A percentile compares a stretch with the other conserved stretches of the same genome.
Conservation (phyloP, 306 rosid species). For the Lathyrus aphaca region DNA sequence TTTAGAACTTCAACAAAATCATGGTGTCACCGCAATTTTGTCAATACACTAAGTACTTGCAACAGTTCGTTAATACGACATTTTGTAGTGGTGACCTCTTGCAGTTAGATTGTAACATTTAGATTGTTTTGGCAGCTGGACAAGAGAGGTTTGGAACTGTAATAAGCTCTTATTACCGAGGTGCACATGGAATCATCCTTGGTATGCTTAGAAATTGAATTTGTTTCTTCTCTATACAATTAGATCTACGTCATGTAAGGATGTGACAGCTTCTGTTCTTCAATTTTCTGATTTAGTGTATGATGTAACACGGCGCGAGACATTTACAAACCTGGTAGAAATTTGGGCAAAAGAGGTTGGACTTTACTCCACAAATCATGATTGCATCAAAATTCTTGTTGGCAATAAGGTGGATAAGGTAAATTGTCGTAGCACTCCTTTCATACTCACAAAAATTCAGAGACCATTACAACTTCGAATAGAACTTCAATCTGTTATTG, state of each 20-base stretch:
- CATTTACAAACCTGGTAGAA: slow-evolving; percentile 70
- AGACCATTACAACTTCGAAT: too few species aligned
- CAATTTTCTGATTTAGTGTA: slow-evolving; percentile 58
- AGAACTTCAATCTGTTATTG: neutral
- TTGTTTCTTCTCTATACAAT: too few species aligned
- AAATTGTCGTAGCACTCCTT: slow-evolving; percentile 32
- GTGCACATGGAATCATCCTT: slow-evolving; percentile 92
- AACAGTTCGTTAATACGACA: slow-evolving; percentile 8
- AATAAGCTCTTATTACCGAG: slow-evolving; percentile 91
- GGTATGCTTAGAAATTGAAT: slow-evolving; percentile 52
- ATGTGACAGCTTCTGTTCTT: slow-evolving; percentile 21
- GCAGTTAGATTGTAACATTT: slow-evolving; percentile 1
- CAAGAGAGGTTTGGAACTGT: slow-evolving; percentile 97
- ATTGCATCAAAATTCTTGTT: slow-evolving; percentile 78
- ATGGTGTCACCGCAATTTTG: too few species aligned
- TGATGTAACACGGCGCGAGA: slow-evolving; percentile 85
- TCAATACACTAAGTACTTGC: too few species aligned
- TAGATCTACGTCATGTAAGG: too few species aligned
- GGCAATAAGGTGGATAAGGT: slow-evolving; percentile 97
- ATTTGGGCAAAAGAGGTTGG: slow-evolving; percentile 91
- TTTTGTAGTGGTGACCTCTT: slow-evolving; percentile 21
- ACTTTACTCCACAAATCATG: slow-evolving; percentile 61
- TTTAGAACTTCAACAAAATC: too few species aligned
- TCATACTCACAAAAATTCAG: neutral
- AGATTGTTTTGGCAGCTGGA: slow-evolving; percentile 69